Evolutionary conservation across 805 yeast genomes (phyloP), one percentile per base, ranked within the genome.

Genomic region (Ogataea paradorogensis): DNA sequence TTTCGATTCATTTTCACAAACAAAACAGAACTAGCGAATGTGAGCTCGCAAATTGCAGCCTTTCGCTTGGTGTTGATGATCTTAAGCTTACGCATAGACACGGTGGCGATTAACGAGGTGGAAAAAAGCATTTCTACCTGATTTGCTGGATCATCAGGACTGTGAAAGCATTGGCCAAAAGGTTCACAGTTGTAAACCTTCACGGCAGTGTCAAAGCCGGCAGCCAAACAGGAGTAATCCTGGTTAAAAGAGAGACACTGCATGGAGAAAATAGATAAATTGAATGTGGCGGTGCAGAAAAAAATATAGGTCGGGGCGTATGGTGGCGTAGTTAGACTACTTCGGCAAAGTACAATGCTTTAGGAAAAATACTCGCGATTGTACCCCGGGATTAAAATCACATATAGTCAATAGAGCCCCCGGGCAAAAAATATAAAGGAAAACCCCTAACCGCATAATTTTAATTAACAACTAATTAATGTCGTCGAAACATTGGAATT

Each of bases 61-160:
- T 76, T 75, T 38, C 90, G 73, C 58, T 86, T 87, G 2, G 96
- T 86, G 64, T 93, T 93, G 42, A 90, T 70, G 38, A 91, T 80
- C 55, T 81, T 80, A 44, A 91, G 71, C 48, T 89, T 78, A 45
- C 96, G 71, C n/a, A 95, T 95, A 7, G 87, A 91, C 2, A 87
- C 95, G 6, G 87, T 67, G 0, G 95, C 96, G 16, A 93, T 76
- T 27, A 91, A 69, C 5, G 95, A 84, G 0, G 98, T 88, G 30
- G 89, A 74, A 56, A 89, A 91, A 18, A 91, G 74, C 97, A 93
- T 90, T 58, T 89, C 96, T 9, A 88, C 80, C 1, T 85, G 73
- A 1, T 82, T 82, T 9, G 81, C 74, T 1, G 85, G 76, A 33
- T 80, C 82, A 32, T 68, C 70, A 23, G 66, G 62, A 23, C 46